Percentiles rank a stretch among this genome's conserved stretches.
Conservation (phyloP, 805 yeast species). For the Pichia paraexigua region DNA sequence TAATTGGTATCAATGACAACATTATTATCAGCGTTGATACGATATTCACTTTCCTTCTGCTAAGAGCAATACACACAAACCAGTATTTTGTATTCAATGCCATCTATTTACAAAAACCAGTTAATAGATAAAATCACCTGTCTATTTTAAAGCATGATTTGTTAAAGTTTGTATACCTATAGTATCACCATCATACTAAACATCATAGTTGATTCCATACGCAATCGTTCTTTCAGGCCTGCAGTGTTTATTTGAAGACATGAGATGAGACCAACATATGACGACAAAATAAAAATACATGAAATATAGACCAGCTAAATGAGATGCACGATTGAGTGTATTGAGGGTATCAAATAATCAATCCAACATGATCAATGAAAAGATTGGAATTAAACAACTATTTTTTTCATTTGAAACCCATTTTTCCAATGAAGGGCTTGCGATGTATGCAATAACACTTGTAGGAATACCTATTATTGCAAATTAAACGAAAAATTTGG, state of each 20-base stretch:
- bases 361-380: not conserved
- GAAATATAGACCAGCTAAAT: too few species aligned
- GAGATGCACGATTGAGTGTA: too few species aligned
- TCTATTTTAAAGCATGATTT: too few species aligned
- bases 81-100: not conserved
- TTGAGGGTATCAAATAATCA: too few species aligned
- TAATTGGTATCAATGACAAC: not conserved
- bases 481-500: not conserved
- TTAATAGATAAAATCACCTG: constrained; percentile 21
- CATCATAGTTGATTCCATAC: too few species aligned
- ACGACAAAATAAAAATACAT: too few species aligned
- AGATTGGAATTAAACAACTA: constrained; percentile 2
- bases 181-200: too few species aligned
- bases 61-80: not conserved
- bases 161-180: too few species aligned
- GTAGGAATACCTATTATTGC: constrained; percentile 11
- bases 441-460: constrained; percentile 14
- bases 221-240: too few species aligned
- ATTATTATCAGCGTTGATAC: not conserved
- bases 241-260: too few species aligned
- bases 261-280: too few species aligned
- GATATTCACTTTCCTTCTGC: not conserved
- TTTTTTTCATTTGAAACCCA: not conserved
- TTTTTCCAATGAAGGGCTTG: not conserved
- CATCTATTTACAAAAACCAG: constrained; percentile 19